Conservation (phyloP, 306 rosid species). For the Ochetophila trinervis region DNA sequence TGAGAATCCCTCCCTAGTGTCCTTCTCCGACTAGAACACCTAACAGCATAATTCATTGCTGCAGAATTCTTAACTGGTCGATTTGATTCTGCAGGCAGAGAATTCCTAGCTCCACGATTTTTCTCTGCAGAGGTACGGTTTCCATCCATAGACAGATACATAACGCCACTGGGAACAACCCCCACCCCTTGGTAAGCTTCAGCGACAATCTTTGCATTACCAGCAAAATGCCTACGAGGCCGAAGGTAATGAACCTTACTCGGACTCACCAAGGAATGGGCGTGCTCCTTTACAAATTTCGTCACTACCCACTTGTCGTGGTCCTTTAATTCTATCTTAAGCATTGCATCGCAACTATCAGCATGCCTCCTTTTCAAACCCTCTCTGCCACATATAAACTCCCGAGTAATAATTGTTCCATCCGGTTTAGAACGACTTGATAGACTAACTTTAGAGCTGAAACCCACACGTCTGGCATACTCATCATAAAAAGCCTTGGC, state of each 20-base stretch:
- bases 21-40: slow-evolving; percentile 46
- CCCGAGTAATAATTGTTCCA: slow-evolving; percentile 47
- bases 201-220: slow-evolving; percentile 58
- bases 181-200: slow-evolving; percentile 69
- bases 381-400: slow-evolving; percentile 72
- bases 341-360: slow-evolving; percentile 73
- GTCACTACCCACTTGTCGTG: slow-evolving; percentile 80
- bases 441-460: slow-evolving; percentile 52
- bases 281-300: slow-evolving; percentile 81
- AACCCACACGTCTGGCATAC: slow-evolving; percentile 48
- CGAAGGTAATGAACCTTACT: slow-evolving; percentile 48
- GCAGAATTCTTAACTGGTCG: slow-evolving; percentile 44
- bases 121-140: slow-evolving; percentile 47
- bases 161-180: slow-evolving; percentile 83
- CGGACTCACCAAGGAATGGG: slow-evolving; percentile 55
- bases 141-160: slow-evolving; percentile 83
- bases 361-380: slow-evolving; percentile 59
- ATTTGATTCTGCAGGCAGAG: slow-evolving; percentile 42
- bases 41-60: slow-evolving; percentile 39
- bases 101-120: slow-evolving; percentile 43
- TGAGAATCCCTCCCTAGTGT: slow-evolving; percentile 84
- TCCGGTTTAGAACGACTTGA: slow-evolving; percentile 52
- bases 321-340: slow-evolving; percentile 63
- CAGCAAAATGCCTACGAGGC: slow-evolving; percentile 83
- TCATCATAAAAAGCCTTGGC: slow-evolving; percentile 49